Base-by-base conservation (phyloP, 345 rosid genomes). In the Dipteronia sinensis region DNA sequence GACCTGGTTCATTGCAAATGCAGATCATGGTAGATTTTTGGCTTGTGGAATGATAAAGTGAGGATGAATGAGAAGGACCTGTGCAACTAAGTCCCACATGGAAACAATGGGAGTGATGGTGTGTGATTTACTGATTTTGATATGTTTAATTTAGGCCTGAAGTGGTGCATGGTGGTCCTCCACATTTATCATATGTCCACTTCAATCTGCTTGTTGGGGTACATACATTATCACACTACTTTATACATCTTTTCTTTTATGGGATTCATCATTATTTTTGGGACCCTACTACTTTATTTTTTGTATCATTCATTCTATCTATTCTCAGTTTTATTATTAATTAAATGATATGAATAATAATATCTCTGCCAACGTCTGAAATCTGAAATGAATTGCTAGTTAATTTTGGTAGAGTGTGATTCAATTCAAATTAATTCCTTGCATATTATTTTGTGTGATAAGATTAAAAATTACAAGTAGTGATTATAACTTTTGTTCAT, bases 81-180 rank as follows among this genome's bases (percentile, higher is more conserved):
- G 27, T 9, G 65, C 29, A 27, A 31, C 20, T 13, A 16, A 65
- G 44, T 16, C 19, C 68, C 42, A 65, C 38, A 29, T 25, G 68
- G 68, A 65, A 29, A 29, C 40, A 65, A 13, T 29, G 68, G 68
- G 4, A 0, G 67, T 63, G 67, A 63, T 23, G 11, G 64, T 20
- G 10, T 20, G 27, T 27, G 8, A 13, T n/a, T n/a, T n/a, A n/a
- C n/a, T n/a, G n/a, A n/a, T 15, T 22, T 25, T 13, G 42, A 29
- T 64, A 6, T 1, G 40, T 65, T 16, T 29, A 29, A 59, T 20
- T 25, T 29, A 65, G 68, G 15, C 10, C 68, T 65, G 40, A 65
- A 65, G n/a, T 65, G 40, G 40, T 64, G 31, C 67, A 11, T 63
- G 67, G 42, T 64, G 68, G 68, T 65, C 68, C 68, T 65, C 68